phyloP scores from a whole-genome alignment of 176 grass and related monocot genomes.

The Raddia distichophylla region DNA sequence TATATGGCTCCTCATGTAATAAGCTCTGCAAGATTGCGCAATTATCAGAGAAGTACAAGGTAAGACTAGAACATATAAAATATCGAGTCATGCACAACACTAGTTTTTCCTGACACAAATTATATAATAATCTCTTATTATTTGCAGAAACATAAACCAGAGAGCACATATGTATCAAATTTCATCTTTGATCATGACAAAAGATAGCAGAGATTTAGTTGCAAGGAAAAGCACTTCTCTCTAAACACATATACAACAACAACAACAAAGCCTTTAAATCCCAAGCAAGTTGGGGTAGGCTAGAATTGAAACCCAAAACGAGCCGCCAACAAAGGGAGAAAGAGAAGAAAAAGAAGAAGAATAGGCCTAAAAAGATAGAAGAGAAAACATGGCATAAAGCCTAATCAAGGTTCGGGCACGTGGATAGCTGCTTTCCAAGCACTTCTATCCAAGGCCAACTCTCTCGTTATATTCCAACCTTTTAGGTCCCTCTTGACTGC shows the following conservation, averaged over 20 bases:
- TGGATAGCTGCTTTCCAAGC: no score
- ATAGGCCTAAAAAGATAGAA: no score
- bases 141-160: background rate
- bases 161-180: background rate
- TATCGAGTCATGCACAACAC: background rate
- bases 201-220: background rate
- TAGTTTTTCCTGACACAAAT: background rate
- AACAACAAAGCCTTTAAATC: no score
- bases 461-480: no score
- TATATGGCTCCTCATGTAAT: conserved; percentile 81
- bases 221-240: background rate
- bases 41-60: conserved; percentile 26
- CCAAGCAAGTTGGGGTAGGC: no score
- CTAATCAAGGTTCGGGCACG: no score
- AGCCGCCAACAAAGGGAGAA: no score
- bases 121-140: background rate
- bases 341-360: no score
- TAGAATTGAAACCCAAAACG: no score
- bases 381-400: no score
- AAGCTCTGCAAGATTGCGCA: conserved; percentile 57
- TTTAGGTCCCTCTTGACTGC: no score
- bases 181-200: background rate
- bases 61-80: background rate
- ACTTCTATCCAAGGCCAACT: no score
- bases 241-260: background rate